These are phyloP conservation scores for Wickerhamiella brachini DNA, from an alignment of 805 yeast genomes.

Conservation along the genomic window DNA sequence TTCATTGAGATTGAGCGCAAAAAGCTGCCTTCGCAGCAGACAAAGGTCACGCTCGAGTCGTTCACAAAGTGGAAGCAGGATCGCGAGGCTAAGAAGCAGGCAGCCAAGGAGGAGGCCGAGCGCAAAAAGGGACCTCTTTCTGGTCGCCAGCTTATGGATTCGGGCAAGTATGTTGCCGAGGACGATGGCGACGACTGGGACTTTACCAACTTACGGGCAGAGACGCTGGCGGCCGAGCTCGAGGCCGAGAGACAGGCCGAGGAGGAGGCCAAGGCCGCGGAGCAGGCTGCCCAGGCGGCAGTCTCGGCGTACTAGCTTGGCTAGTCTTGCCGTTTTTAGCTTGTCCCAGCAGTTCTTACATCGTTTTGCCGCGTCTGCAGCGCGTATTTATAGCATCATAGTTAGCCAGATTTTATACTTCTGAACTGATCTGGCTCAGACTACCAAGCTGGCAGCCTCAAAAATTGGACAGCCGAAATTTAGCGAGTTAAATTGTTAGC, in stretches of 20 bases:
- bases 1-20: conserved; percentile 89
- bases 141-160: conserved; percentile 27
- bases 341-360: too few relatives aligned
- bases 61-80: conserved; percentile 73
- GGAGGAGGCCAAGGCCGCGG: not conserved
- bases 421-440: too few relatives aligned
- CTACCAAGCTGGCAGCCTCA: too few relatives aligned
- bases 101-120: conserved; percentile 32
- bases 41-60: conserved; percentile 75
- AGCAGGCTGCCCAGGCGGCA: not conserved
- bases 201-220: conserved; percentile 24
- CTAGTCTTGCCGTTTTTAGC: too few relatives aligned
- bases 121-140: conserved; percentile 21
- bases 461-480: too few relatives aligned
- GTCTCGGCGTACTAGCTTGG: not conserved
- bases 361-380: too few relatives aligned
- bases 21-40: conserved; percentile 54
- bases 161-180: conserved; percentile 25
- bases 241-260: conserved; percentile 5
- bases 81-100: conserved; percentile 42
- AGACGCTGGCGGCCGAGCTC: conserved; percentile 18
- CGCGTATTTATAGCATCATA: too few relatives aligned
- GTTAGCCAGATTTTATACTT: too few relatives aligned
- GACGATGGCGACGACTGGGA: conserved; percentile 27
- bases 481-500: too few relatives aligned